phyloP scores from a whole-genome alignment of 2,329 filamentous ascomycete genomes.

The Hymenoscyphus fructigenus region DNA sequence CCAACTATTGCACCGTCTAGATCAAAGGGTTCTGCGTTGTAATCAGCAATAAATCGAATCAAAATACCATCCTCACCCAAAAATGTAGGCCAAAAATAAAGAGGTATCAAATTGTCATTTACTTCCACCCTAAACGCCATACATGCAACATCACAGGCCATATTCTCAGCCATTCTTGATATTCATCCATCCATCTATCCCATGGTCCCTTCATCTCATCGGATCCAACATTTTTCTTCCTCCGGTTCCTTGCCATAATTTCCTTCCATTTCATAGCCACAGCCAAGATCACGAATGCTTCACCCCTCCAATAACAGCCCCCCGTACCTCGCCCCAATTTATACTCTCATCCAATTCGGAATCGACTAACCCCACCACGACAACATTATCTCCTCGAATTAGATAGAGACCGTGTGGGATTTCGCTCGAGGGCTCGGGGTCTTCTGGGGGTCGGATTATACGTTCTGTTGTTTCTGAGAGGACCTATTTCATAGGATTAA shows the following conservation, averaged over 20 bases:
- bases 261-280: neutral
- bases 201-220: neutral
- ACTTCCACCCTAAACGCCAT: constrained; percentile 29
- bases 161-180: constrained; percentile 7
- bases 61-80: neutral
- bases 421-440: constrained; percentile 76
- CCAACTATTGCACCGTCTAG: too few species aligned
- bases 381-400: constrained; percentile 92
- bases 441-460: constrained; percentile 82
- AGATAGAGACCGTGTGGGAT: constrained; percentile 86
- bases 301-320: constrained; percentile 77
- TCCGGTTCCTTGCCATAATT: neutral
- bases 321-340: constrained; percentile 88
- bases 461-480: constrained; percentile 82
- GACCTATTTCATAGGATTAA: constrained; percentile 51
- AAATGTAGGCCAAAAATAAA: neutral
- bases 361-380: constrained; percentile 84
- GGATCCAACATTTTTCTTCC: neutral
- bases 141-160: constrained; percentile 30
- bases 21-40: too few species aligned
- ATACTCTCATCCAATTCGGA: constrained; percentile 87
- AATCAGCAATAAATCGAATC: too few species aligned
- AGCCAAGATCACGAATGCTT: constrained; percentile 60
- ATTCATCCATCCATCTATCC: neutral
- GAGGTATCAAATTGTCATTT: constrained; percentile 4